Base-by-base conservation (phyloP, 140 eudicot genomes). In the Bidens hawaiensis region DNA sequence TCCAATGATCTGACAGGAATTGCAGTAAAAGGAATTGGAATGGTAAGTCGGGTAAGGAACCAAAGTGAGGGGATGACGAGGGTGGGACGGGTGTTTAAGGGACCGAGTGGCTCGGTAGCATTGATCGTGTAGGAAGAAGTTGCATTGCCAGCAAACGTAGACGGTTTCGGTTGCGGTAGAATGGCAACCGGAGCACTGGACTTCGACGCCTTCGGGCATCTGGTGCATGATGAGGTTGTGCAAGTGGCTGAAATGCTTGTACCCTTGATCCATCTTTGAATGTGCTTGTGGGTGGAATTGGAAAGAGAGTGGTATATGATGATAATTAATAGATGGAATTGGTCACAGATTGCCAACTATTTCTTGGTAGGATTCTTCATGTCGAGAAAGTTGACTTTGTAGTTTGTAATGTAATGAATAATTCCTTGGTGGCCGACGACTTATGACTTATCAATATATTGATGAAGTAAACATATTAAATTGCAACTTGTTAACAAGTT, bases 191-290 rank as follows among this genome's bases (percentile, higher is more conserved):
- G 80, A 74, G 42, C 80, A 78, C 11, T 73, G 31, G 58, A 74
- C 72, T 6, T 79, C 66, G 2, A 72, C 15, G 27, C 66, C 74
- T 49, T 58, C 50, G 4, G 80, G 83, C 28, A 74, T 12, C 21
- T 79, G 69, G 61, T 79, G 83, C 43, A 59, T 56, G 68, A 55
- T 42, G 8, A 79, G 57, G 70, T 49, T 69, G 70, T 79, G 83
- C 11, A 61, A 2, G 56, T 79, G 83, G 83, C 83, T 74, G 69
- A 79, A 79, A 69, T 79, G 83, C 67, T 74, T 79, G 80, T 40
- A 48, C 66, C 73, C 72, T 46, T 65, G 75, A 21, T 79, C 80
- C 83, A 79, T 79, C 15, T 52, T 18, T 38, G 42, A 34, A 25
- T 16, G 74, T 15, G 45, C 24, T 52, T 65, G 54, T 48, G 52